These are phyloP conservation scores for Cyberlindnera maritima DNA, from an alignment of 805 yeast genomes.

Conservation along the genomic window DNA sequence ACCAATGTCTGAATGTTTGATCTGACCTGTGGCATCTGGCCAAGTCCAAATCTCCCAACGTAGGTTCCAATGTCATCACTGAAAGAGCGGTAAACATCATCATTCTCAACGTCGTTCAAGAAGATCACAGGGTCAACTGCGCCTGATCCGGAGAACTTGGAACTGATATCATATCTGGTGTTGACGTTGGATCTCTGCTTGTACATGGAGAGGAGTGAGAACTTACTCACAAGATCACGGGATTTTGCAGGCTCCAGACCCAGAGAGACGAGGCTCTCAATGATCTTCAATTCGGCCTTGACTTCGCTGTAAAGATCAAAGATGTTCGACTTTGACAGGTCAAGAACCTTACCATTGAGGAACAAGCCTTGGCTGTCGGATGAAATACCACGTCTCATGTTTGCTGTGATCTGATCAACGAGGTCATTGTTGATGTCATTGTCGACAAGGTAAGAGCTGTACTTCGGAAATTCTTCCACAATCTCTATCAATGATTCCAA, in stretches of 20 bases:
- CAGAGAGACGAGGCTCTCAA: constrained; percentile 29
- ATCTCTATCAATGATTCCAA: constrained; percentile 38
- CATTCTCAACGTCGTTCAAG: constrained; percentile 75
- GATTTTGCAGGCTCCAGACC: constrained; percentile 35
- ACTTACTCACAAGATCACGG: constrained; percentile 37
- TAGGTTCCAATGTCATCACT: constrained; percentile 46
- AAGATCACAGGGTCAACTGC: constrained; percentile 45
- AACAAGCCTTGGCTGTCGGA: constrained; percentile 50
- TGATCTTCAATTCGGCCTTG: constrained; percentile 34
- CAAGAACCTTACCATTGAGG: constrained; percentile 65
- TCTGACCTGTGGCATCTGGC: constrained; percentile 63
- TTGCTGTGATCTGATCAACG: constrained; percentile 27
- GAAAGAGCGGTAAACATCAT: constrained; percentile 48
- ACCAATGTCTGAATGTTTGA: constrained; percentile 77
- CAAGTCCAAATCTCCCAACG: constrained; percentile 43
- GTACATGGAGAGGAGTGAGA: constrained; percentile 32
- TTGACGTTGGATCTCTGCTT: constrained; percentile 17
- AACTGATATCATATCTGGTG: constrained; percentile 28
- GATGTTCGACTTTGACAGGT: constrained; percentile 42
- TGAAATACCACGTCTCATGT: constrained; percentile 38
- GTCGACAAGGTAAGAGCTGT: constrained; percentile 33
- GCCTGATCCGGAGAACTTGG: neutral
- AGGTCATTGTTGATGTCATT: constrained; percentile 26
- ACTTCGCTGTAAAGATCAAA: constrained; percentile 40
- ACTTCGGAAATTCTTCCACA: constrained; percentile 55